Conservation (phyloP, 2,329 filamentous ascomycete genomes). For the Chrysosporium queenslandicum region DNA sequence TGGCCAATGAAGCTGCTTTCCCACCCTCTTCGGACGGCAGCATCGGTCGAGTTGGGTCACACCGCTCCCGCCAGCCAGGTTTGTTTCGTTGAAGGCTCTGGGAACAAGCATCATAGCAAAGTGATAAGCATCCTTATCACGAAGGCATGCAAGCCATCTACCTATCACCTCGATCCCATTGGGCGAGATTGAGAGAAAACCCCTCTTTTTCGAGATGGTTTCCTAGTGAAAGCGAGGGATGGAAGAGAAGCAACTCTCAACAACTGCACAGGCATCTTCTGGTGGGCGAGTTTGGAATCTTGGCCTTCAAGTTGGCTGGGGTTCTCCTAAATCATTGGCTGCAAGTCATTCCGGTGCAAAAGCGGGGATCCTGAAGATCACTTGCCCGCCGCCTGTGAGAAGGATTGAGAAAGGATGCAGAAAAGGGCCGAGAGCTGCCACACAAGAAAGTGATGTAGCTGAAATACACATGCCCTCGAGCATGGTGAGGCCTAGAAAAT, state of each 20-base stretch:
- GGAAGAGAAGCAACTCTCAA: not conserved
- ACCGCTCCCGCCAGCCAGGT: not conserved
- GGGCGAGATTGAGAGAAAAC: not conserved
- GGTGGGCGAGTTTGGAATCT: not conserved
- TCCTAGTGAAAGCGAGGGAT: not conserved
- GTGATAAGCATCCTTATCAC: slow-evolving; percentile 1
- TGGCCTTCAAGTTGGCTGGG: not conserved
- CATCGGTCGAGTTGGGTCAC: not conserved
- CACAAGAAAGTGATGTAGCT: too few relatives aligned
- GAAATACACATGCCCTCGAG: too few relatives aligned
- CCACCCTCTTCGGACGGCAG: not conserved
- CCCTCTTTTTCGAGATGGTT: slow-evolving; percentile 1
- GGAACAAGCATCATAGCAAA: not conserved
- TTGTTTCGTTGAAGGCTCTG: not conserved
- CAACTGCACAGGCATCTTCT: not conserved
- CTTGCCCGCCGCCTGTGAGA: too few relatives aligned
- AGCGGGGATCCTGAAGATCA: too few relatives aligned
- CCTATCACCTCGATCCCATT: not conserved
- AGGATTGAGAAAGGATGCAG: too few relatives aligned
- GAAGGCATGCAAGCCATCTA: not conserved
- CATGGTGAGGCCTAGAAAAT: too few relatives aligned
- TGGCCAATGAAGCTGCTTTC: slow-evolving; percentile 1
- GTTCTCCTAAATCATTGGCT: not conserved
- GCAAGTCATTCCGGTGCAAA: not conserved
- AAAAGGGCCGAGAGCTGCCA: too few relatives aligned